These are phyloP conservation scores for Coccomyxa sp. DNA, from an alignment of 139 green algal genomes.

Conservation along the genomic window DNA sequence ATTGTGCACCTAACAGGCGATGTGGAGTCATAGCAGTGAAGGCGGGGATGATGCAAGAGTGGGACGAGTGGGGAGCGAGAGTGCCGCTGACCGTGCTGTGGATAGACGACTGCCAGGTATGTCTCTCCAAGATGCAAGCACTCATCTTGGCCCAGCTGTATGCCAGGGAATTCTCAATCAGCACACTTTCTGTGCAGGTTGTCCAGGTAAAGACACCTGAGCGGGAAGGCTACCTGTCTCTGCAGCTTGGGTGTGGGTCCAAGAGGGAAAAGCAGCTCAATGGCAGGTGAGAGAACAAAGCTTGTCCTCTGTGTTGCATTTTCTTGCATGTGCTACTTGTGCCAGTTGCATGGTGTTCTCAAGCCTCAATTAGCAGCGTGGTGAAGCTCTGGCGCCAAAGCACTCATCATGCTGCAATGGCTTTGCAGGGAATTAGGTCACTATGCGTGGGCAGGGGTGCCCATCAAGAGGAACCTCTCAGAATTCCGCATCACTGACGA, in stretches of 20 bases:
- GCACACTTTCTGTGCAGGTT: no score
- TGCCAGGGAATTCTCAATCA: no score
- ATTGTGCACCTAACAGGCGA: no score
- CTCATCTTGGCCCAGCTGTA: not conserved
- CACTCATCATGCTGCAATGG: no score
- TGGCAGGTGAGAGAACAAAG: conserved; percentile 11
- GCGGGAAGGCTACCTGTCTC: conserved; percentile 67
- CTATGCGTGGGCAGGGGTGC: conserved; percentile 42
- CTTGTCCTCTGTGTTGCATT: no score
- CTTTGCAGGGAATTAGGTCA: conserved; percentile 37
- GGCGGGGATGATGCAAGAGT: conserved; percentile 95
- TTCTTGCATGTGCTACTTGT: no score
- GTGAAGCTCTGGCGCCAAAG: no score
- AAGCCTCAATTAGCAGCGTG: no score
- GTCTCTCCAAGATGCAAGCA: not conserved
- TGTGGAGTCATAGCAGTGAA: conserved; percentile 89
- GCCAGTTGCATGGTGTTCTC: no score
- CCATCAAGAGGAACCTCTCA: conserved; percentile 68
- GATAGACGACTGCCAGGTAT: conserved; percentile 91
- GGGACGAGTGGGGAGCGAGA: conserved; percentile 83
- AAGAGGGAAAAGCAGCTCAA: conserved; percentile 69
- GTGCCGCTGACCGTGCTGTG: conserved; percentile 95
- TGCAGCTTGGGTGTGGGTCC: conserved; percentile 80
- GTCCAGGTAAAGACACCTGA: conserved; percentile 70
- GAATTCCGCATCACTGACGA: conserved; percentile 90